Base-by-base conservation (phyloP, 345 rosid genomes). In the Brassica juncea region DNA sequence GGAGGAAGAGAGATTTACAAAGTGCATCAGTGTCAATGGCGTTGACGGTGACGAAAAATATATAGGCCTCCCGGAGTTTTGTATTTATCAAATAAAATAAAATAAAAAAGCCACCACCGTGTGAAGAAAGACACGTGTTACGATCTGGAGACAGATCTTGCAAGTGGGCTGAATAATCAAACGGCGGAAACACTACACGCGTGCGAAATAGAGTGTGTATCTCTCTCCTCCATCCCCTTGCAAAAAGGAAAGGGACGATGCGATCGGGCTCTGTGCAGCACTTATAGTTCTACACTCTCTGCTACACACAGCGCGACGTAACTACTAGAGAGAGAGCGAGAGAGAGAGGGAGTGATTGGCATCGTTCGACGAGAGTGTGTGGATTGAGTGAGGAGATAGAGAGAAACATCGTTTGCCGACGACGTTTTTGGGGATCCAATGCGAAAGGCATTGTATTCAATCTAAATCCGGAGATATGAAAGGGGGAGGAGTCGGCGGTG, bases 61-160 rank as follows among this genome's bases (percentile, higher is more conserved):
- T 55, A 69, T 79, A 73, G 74, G 75, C 75, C 9, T 44, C 35
- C 55, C 55, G 73, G 63, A 66, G 64, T 19, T 7, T 16, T 54
- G 82, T 37, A 28, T 67, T 42, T 63, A 65, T 25, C 47, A 66
- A 25, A 34, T 32, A 28, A 52, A 15, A 31, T 54, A 0, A 27
- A 57, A 5, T 1, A 68, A 70, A 6, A n/a, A 68, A 73, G 4
- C 62, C 0, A 69, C 71, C 68, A 70, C 83, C 80, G 80, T 76
- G 83, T 75, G 83, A 75, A 64, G 57, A 71, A 25, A 32, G 23
- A 81, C 84, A 81, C 84, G 84, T 81, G 80, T 76, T 3, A 47
- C 8, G 70, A 76, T 76, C 81, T 0, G 16, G 21, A 30, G 49
- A 59, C 6, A 71, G 77, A 75, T 81, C 47, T 57, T 4, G 80